Base-by-base conservation (phyloP, 495 filamentous ascomycete species). In the Astrocystis sublimbata region DNA sequence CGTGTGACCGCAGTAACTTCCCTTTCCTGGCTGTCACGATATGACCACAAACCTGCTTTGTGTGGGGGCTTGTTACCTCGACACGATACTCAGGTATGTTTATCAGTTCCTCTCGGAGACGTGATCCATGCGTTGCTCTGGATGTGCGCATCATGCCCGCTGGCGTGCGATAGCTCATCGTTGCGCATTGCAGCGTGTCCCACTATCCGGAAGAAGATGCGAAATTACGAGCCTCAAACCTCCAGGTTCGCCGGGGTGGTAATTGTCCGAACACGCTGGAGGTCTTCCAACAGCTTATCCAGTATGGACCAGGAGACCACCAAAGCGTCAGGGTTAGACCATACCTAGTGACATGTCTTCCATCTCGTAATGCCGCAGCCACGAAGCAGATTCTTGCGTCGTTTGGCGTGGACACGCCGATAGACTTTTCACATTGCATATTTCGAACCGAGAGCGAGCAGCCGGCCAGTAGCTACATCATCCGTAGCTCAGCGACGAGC, bases 201-300 rank as follows among this genome's bases (percentile, higher is more conserved):
- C 69, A 85, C 67, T 92, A 85, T 66, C 89, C 89, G 17, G 72
- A 64, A 15, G 88, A 90, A 73, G 89, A 92, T 78, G 80, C 85
- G 46, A 92, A 91, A 75, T 78, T 89, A 30, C 86, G 89, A 55
- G 88, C 88, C 21, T 80, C 84, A 4, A 76, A 61, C 17, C 64
- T 88, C 47, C 72, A 77, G 45, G 80, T 79, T n/a, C 83, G 88
- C 24, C 82, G 88, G 2, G 89, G 89, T 35, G 88, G 88, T 13
- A 92, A 92, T 71, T 87, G 85, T 60, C 84, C 86, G 33, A 91
- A 92, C 63, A 85, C 84, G 4, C 80, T 89, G 45, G 83, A 90
- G 64, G 88, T 92, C 3, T 75, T 92, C 23, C 79, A 84, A 52
- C 87, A 90, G 68, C 74, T 90, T 9, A 68, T 83, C 21, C 60